Base-by-base conservation (phyloP, 352 stramenopile genomes). In the Aphanomyces cochlioides region DNA sequence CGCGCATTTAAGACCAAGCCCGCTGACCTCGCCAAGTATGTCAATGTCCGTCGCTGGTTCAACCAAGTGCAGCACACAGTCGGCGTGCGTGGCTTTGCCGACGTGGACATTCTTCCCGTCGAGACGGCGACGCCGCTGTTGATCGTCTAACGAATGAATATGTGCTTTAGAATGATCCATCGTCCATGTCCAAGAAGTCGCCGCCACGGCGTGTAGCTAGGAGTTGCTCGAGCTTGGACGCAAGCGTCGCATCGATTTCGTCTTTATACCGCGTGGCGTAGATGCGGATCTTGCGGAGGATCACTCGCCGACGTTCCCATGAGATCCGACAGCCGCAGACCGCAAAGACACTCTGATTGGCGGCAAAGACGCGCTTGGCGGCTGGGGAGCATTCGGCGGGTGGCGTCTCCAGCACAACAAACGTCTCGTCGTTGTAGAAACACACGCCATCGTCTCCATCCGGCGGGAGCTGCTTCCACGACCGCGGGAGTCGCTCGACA, bases 61-160 rank as follows among this genome's bases (percentile, higher is more conserved):
- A 83, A 94, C 77, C 87, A 94, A 76, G 72, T 94, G 48, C 87
- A 94, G 74, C 84, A 92, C 81, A 92, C 87, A 65, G 85, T 77
- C 54, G 87, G 87, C 72, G 83, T 94, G 56, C 85, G 80, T 19
- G 87, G 87, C 57, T 94, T 94, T 89, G 79, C 75, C n/a, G 77
- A 82, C 72, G 74, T 89, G 48, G 83, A 89, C 39, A 68, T 94
- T 68, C 47, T 94, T 64, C 73, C 83, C 48, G 47, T 94, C 56
- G n/a, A 47, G 40, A 50, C 61, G 64, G 47, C 36, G 15, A n/a
- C 38, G 39, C 43, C 56, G 21, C 7, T 70, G n/a, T 50, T 70
- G 10, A 59, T 70, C 43, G 64, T 70, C 37, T 56, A 70, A 61
- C 6, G 28, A 28, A 28, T 28, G 28, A 28, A 28, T 28, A 28